Percentiles rank a stretch among this genome's conserved stretches.
phyloP scores from a whole-genome alignment of 352 stramenopile genomes.

The Phytopythium montanum region DNA sequence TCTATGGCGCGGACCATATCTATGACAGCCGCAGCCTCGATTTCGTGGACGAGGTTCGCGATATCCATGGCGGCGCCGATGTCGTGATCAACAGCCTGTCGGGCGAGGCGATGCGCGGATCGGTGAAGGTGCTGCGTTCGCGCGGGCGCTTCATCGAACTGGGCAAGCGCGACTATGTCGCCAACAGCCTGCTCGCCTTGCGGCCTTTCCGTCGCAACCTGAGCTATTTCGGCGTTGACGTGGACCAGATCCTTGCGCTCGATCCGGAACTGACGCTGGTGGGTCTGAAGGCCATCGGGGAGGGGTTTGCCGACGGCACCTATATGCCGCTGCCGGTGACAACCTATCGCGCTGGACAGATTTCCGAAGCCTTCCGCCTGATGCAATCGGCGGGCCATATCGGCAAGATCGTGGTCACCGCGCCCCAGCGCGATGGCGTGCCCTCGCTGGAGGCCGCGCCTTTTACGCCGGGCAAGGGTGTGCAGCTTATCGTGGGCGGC shows the following conservation, averaged over 20 bases:
- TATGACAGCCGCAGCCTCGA: slow-evolving; percentile 7
- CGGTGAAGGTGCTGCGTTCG: slow-evolving; percentile 6
- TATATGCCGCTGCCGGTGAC: slow-evolving; percentile 7
- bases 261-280: slow-evolving; percentile 7
- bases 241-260: slow-evolving; percentile 7
- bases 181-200: slow-evolving; percentile 6
- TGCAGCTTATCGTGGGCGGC: slow-evolving; percentile 6
- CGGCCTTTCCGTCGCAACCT: slow-evolving; percentile 6
- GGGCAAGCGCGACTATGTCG: slow-evolving; percentile 6
- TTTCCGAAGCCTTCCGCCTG: slow-evolving; percentile 7
- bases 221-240: slow-evolving; percentile 7
- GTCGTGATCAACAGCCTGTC: slow-evolving; percentile 7
- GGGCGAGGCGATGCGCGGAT: slow-evolving; percentile 6
- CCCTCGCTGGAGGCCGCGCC: slow-evolving; percentile 5
- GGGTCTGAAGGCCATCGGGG: slow-evolving; percentile 6
- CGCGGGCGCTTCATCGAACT: slow-evolving; percentile 6
- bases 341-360: slow-evolving; percentile 7
- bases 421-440: slow-evolving; percentile 5
- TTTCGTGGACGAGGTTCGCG: slow-evolving; percentile 7
- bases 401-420: slow-evolving; percentile 6
- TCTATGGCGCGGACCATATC: slow-evolving; percentile 7
- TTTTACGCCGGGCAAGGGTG: slow-evolving; percentile 7
- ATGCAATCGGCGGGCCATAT: slow-evolving; percentile 7
- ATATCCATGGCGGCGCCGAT: slow-evolving; percentile 7
- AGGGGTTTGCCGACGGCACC: slow-evolving; percentile 6